These are phyloP conservation scores for Asterochloris erici DNA, from an alignment of 139 green algal genomes.

Conservation along the genomic window DNA sequence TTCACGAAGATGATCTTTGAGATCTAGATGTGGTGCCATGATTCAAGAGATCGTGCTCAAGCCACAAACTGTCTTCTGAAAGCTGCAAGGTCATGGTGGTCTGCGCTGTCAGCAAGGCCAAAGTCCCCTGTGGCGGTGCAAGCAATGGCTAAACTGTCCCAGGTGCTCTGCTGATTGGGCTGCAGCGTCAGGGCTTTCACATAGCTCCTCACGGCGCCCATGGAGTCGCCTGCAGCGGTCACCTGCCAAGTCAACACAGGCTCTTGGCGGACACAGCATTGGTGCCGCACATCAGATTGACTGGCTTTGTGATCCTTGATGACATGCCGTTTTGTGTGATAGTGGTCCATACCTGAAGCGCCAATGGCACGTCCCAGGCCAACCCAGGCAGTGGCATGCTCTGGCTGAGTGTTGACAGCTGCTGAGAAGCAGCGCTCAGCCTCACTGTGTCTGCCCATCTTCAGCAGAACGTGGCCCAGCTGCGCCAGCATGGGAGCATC, in stretches of 20 bases:
- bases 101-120: slow-evolving; percentile 4
- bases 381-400: slow-evolving; percentile 8
- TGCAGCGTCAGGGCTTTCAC: neutral
- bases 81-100: neutral
- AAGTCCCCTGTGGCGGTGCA: slow-evolving; percentile 5
- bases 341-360: neutral
- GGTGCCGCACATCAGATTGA: no score
- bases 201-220: slow-evolving; percentile 4
- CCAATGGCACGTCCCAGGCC: neutral
- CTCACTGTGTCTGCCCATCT: slow-evolving; percentile 9
- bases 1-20: no score
- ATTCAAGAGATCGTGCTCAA: no score
- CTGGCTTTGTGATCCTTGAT: no score
- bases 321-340: no score
- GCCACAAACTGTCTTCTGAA: neutral
- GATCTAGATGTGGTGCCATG: no score
- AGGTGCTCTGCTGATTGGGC: neutral
- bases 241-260: no score
- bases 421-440: slow-evolving; percentile 9
- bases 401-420: slow-evolving; percentile 1
- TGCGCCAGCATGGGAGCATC: slow-evolving; percentile 5
- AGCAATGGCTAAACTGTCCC: slow-evolving; percentile 8
- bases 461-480: neutral
- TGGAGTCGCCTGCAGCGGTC: neutral
- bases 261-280: no score